Base-by-base conservation (phyloP, 1,284 basidiomycete genomes). In the Trametes versicolor region DNA sequence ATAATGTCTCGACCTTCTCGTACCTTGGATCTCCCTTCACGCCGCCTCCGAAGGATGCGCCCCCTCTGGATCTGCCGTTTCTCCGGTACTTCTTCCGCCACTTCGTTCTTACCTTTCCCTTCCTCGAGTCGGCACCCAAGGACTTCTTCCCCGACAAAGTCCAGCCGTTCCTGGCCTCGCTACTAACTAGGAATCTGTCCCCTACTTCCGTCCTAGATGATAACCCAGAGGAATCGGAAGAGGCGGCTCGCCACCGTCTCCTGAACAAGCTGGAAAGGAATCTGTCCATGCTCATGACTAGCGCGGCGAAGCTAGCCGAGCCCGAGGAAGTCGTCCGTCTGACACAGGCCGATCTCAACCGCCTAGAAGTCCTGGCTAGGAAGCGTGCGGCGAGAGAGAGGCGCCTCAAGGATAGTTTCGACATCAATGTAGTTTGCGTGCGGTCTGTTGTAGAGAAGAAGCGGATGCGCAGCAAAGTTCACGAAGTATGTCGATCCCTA, bases 131-230 rank as follows among this genome's bases (percentile, higher is more conserved):
- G 0, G 95, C 95, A 0, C 95, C 95, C 0, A 87, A 91, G 70
- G 86, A 93, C 70, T 98, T 98, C 80, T 98, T 96, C 80, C 89
- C 92, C 0, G 88, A 90, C 68, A 98, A 98, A 78, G 86, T 98
- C 0, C 96, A 98, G 79, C 96, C 96, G 0, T 98, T 98, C 78
- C 84, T 96, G 62, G 88, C 89, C 25, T 93, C 91, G 37, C 85
- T 96, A 70, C 81, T 98, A 15, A 83, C 92, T 1, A 86, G 92
- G 59, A 94, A 95, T 74, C 82, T 96, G 49, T 85, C 88, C n/a
- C 79, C 90, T 0, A 84, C 86, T 0, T 86, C 88, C 17, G 78
- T 85, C 63, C 76, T 91, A 64, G 91, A 92, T 68, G 85, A 89
- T 48, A 76, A 83, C 60, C 77, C 81, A 0, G 85, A 88, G 34